Base-by-base conservation (phyloP, 2,329 filamentous ascomycete species). In the Xylaria sp. region DNA sequence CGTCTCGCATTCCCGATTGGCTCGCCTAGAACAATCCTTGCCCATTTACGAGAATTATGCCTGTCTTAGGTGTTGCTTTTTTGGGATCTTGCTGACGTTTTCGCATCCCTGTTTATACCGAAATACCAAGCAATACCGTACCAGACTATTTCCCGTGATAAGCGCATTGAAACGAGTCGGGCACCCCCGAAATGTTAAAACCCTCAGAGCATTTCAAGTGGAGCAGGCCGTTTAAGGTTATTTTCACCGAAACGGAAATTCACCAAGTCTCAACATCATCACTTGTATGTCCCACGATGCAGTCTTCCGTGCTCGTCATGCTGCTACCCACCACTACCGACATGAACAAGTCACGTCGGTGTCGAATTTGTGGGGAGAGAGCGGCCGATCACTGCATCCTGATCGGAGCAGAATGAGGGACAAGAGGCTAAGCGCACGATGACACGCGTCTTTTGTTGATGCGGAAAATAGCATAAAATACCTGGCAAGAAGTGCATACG, bases 1-100 rank as follows among this genome's bases (percentile, higher is more conserved):
- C 51, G 31, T 54, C 23, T 70, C 49, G 49, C 26, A 23, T 44
- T 68, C 68, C 70, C 65, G 68, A 72, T 72, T 72, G 58, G 70
- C 58, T 65, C 70, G 68, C 62, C 38, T 70, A 23, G 23, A 53
- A 53, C 3, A 10, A 51, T 38, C 65, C 70, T 44, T 65, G 60
- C 28, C 36, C 42, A 15, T 67, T 57, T 58, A 66, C 54, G 64
- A 71, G 46, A 59, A 65, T 65, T 26, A 33, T 40, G 65, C 69
- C 68, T 71, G 68, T 71, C 64, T 67, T 68, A 59, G 69, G 23
- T 53, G 57, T 56, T 56, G 53, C 33, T 56, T 56, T 56, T 56
- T 56, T 56, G 33, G 53, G 53, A 38, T 13, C 44, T 44, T 58
- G 59, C 63, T 71, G 68, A 70, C 62, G 38, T 26, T 62, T 23